Evolutionary conservation across 2,329 filamentous ascomycete genomes (phyloP).

Genomic region (Trichoderma brevicompactum): DNA sequence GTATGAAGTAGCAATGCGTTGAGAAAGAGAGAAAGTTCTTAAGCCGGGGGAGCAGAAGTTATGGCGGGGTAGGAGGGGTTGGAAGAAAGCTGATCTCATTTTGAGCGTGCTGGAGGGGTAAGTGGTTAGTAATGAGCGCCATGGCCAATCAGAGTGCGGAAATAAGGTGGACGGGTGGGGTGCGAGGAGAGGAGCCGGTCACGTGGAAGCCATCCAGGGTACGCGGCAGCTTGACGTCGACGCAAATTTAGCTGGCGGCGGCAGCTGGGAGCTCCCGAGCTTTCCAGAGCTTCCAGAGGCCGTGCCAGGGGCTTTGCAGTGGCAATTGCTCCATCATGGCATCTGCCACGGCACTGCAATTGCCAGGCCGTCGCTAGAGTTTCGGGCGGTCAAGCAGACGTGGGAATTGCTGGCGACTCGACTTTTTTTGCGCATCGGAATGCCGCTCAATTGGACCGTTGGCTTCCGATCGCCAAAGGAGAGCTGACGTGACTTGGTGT

Average conservation of each 20-base stretch:
- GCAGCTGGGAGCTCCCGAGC: neutral
- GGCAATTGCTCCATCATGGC: conserved; percentile 11
- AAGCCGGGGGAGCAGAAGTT: conserved; percentile 46
- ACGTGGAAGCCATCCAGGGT: conserved; percentile 36
- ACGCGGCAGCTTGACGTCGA: conserved; percentile 22
- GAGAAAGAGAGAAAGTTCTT: conserved; percentile 48
- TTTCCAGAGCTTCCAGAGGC: conserved; percentile 5
- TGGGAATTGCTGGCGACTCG: conserved; percentile 1
- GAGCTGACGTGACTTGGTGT: conserved; percentile 28
- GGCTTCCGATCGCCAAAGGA: conserved; percentile 13
- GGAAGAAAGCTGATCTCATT: conserved; percentile 52
- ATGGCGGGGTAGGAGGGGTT: conserved; percentile 54
- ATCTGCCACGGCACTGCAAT: neutral
- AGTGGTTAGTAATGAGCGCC: conserved; percentile 44
- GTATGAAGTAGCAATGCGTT: conserved; percentile 47
- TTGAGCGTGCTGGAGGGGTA: conserved; percentile 49
- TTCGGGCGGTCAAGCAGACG: neutral
- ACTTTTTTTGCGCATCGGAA: neutral
- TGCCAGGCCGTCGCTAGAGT: neutral
- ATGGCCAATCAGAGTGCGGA: conserved; percentile 36
- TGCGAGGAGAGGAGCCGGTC: conserved; percentile 32
- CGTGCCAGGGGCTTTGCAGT: neutral
- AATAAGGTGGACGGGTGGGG: conserved; percentile 33
- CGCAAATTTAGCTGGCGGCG: neutral
- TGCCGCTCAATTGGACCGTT: conserved; percentile 21